Evolutionary conservation across 1,139 yeast species (phyloP), one percentile per base, ranked within the genome.

Genomic region (Groenewaldozyma auringiensis): DNA sequence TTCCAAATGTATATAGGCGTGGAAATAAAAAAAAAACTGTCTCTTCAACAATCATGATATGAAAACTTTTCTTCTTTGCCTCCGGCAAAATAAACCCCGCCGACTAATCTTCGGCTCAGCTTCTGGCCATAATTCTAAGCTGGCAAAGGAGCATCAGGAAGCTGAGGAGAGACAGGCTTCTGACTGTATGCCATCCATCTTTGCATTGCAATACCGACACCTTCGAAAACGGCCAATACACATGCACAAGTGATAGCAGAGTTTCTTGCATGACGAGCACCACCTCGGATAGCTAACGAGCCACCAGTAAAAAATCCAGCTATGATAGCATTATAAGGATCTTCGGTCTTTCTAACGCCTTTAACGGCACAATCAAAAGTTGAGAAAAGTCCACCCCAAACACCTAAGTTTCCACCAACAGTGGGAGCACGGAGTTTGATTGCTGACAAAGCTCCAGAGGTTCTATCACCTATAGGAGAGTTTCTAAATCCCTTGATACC

Each of bases 271-370:
- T 89, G 96, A 71, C 80, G 86, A 92, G 96, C 87, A 45, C 98
- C 99, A 59, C 98, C 97, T 79, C 99, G 86, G 57, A 94, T 79
- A 51, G 98, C 98, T 57, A 92, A 75, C 14, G 96, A 81, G 59
- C 98, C 99, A 75, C 99, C 99, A 43, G 96, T 89, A 74, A 87
- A 87, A 67, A 94, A 89, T 47, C 99, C 98, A 32, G 98, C 97
- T 64, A 92, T 83, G 60, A 92, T 92, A 50, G 97, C 96, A 66
- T 92, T 92, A 85, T 95, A 86, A 8, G 97, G 96, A 66, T 92
- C 99, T 69, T 92, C 99, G 71, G 96, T 86, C 68, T 86, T 84
- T 72, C 99, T 84, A 36, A 92, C 79, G 2, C 94, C 95, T 69
- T 92, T 92, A 44, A 92, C 95, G 22, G 92, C 77, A 74, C 99